A percentile compares a stretch with the other conserved stretches of the same genome.
These are phyloP conservation scores for Liquidambar formosana DNA, from an alignment of 164 flowering plant genomes.

Conservation along the genomic window DNA sequence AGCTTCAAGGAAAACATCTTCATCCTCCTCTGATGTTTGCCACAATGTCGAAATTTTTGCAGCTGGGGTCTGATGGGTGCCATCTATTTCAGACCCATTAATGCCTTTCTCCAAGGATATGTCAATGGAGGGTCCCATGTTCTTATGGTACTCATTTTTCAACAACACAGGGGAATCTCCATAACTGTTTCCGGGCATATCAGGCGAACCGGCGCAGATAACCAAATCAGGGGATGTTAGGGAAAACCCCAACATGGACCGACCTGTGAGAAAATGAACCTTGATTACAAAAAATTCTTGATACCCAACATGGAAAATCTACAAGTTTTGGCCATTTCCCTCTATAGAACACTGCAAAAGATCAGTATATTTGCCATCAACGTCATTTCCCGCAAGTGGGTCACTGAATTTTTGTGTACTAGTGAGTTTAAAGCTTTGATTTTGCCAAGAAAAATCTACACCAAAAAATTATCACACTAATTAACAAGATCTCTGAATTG, in stretches of 20 bases:
- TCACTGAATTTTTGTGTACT: neutral
- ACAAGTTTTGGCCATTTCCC: neutral
- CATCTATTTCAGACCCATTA: constrained; percentile 29
- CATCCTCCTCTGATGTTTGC: constrained; percentile 22
- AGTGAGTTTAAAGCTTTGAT: constrained; percentile 9
- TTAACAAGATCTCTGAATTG: too few species aligned
- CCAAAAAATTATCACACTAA: neutral
- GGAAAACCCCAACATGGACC: constrained; percentile 53
- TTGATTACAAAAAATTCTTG: constrained; percentile 6
- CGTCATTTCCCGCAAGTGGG: neutral
- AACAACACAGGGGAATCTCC: constrained; percentile 48
- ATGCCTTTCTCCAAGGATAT: constrained; percentile 72
- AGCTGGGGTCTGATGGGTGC: constrained; percentile 18
- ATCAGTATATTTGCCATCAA: constrained; percentile 11
- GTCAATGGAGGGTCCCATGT: constrained; percentile 34
- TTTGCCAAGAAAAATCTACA: constrained; percentile 23
- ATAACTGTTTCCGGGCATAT: constrained; percentile 23
- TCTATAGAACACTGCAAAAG: neutral
- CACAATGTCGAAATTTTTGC: constrained; percentile 25
- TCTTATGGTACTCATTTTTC: constrained; percentile 16
- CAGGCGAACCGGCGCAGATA: constrained; percentile 61
- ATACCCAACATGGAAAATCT: neutral
- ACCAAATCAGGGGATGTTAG: constrained; percentile 72
- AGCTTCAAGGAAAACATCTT: constrained; percentile 33
- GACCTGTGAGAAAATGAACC: constrained; percentile 37